These are phyloP conservation scores for Guillardia theta DNA, from an alignment of 78 protist genomes.

Conservation along the genomic window DNA sequence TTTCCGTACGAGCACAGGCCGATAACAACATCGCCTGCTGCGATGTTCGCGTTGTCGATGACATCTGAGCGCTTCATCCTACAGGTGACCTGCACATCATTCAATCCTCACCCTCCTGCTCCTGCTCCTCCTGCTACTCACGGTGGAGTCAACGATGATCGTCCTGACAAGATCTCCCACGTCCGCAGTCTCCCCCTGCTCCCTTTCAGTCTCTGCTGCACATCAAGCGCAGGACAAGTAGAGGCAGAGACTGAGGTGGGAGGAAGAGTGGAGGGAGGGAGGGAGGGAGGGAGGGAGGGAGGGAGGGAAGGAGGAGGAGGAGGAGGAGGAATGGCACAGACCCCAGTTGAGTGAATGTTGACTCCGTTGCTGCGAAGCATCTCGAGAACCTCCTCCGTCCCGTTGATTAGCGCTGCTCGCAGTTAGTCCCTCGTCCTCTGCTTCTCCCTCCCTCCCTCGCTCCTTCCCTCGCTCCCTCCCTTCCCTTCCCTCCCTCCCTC, in stretches of 20 bases:
- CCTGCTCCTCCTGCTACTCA: background rate
- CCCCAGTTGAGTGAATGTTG: conserved; percentile 36
- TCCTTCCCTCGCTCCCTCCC: too few species aligned
- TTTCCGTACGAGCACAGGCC: conserved; percentile 56
- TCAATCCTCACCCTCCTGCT: background rate
- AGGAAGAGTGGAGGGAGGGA: background rate
- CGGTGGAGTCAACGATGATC: conserved; percentile 51
- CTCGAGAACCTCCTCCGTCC: conserved; percentile 53
- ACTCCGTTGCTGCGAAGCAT: conserved; percentile 43
- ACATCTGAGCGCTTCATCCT: conserved; percentile 43
- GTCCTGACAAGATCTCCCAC: conserved; percentile 59
- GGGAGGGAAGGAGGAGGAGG: background rate
- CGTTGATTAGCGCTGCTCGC: conserved; percentile 9
- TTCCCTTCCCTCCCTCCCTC: too few species aligned
- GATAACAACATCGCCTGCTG: conserved; percentile 45
- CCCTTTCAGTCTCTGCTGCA: too few species aligned
- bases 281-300: background rate
- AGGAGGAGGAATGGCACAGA: background rate
- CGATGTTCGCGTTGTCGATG: conserved; percentile 37
- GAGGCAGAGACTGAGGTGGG: background rate
- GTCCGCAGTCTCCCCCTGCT: conserved; percentile 57
- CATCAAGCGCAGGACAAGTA: background rate
- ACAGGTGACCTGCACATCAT: background rate
- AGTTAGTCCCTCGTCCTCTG: too few species aligned
- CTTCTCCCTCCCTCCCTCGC: too few species aligned